A percentile compares a stretch with the other conserved stretches of the same genome.
phyloP scores from a whole-genome alignment of 306 rosid genomes.

The Abrus pulchellus region DNA sequence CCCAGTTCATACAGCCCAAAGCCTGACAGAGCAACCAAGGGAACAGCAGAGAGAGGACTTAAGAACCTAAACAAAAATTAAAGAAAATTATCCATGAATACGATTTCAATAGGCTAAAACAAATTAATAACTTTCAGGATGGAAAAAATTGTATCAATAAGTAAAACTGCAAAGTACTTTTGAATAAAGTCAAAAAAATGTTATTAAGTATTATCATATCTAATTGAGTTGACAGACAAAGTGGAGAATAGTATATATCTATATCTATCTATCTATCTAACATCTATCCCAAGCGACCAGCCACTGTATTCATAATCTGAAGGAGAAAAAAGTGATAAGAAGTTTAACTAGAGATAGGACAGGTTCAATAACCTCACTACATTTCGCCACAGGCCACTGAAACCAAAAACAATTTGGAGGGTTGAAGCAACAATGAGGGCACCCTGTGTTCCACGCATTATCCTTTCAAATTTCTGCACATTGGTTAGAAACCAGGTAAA shows the following conservation, averaged over 20 bases:
- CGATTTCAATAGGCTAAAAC: constrained; percentile 1
- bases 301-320: background rate
- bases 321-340: background rate
- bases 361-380: constrained; percentile 74
- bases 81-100: constrained; percentile 23
- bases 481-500: constrained; percentile 37
- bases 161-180: background rate
- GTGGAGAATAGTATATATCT: background rate
- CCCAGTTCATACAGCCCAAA: constrained; percentile 92
- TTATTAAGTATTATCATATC: background rate
- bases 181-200: background rate
- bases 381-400: constrained; percentile 99
- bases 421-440: constrained; percentile 98
- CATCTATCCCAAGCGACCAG: no score
- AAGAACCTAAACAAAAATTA: constrained; percentile 69
- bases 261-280: background rate
- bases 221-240: background rate
- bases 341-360: constrained; percentile 20
- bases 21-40: constrained; percentile 90
- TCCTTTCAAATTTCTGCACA: constrained; percentile 87
- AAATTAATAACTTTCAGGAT: constrained; percentile 14
- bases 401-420: constrained; percentile 96
- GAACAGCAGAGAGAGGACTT: constrained; percentile 90
- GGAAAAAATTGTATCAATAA: background rate
- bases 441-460: constrained; percentile 97